phyloP scores from a whole-genome alignment of 768 basidiomycete species.

The Cystobasidium onofrii region DNA sequence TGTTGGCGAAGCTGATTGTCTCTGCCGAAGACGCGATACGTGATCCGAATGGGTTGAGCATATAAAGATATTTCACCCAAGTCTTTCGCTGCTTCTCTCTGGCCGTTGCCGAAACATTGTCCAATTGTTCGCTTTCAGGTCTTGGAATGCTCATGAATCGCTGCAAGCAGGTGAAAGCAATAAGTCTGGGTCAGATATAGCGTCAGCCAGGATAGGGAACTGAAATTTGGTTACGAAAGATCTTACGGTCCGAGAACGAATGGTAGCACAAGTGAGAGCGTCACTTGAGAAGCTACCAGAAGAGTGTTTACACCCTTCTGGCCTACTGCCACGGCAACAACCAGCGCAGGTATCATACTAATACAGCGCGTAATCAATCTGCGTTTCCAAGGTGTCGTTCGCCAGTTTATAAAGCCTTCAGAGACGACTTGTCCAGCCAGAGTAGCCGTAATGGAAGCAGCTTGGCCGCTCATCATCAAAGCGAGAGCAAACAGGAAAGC shows the following conservation, averaged over 20 bases:
- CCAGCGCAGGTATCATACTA: slow-evolving; percentile 71
- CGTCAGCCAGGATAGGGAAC: background rate
- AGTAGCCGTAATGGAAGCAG: slow-evolving; percentile 80
- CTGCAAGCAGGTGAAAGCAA: slow-evolving; percentile 30
- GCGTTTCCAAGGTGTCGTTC: slow-evolving; percentile 59
- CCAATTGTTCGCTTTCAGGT: background rate
- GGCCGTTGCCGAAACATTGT: background rate
- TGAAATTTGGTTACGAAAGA: background rate
- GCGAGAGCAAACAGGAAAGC: slow-evolving; percentile 83
- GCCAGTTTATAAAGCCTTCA: slow-evolving; percentile 53
- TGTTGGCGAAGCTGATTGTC: slow-evolving; percentile 31
- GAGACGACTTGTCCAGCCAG: slow-evolving; percentile 64
- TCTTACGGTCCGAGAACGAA: slow-evolving; percentile 76
- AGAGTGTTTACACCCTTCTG: slow-evolving; percentile 62
- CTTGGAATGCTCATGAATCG: slow-evolving; percentile 23
- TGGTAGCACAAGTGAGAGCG: slow-evolving; percentile 71
- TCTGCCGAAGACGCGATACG: background rate
- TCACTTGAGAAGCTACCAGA: slow-evolving; percentile 78
- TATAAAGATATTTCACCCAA: slow-evolving; percentile 3
- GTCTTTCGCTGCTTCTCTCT: background rate
- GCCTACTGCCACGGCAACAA: slow-evolving; percentile 67
- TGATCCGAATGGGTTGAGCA: slow-evolving; percentile 23
- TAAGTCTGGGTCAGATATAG: slow-evolving; percentile 3
- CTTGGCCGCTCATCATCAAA: slow-evolving; percentile 75
- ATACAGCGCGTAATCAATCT: slow-evolving; percentile 74